phyloP scores from a whole-genome alignment of 2,329 filamentous ascomycete genomes.

The Nemania diffusa region DNA sequence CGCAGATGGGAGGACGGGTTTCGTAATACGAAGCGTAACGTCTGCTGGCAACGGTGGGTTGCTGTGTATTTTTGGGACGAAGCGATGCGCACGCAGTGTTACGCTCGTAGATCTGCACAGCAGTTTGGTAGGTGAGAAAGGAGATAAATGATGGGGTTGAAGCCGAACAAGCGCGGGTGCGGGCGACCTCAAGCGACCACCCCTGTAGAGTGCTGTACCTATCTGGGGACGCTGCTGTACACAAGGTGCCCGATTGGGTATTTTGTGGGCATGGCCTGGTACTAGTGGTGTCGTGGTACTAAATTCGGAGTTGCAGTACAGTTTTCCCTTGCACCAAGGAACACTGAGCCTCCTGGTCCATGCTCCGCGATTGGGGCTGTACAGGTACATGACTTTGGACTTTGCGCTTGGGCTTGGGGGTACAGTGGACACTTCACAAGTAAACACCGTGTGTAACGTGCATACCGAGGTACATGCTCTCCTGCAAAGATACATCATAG shows the following conservation, averaged over 20 bases:
- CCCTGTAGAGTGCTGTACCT: slow-evolving; percentile 22
- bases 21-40: slow-evolving; percentile 32
- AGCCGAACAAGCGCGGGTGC: slow-evolving; percentile 32
- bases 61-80: slow-evolving; percentile 35
- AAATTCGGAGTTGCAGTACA: slow-evolving; percentile 26
- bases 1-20: slow-evolving; percentile 23
- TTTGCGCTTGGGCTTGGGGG: not conserved
- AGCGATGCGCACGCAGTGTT: slow-evolving; percentile 38
- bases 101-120: slow-evolving; percentile 35
- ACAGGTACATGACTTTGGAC: no score
- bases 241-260: slow-evolving; percentile 4
- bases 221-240: slow-evolving; percentile 6
- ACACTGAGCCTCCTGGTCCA: slow-evolving; percentile 10
- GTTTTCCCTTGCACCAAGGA: slow-evolving; percentile 1
- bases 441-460: not conserved
- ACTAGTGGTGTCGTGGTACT: slow-evolving; percentile 18
- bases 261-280: slow-evolving; percentile 19
- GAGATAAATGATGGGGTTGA: slow-evolving; percentile 36
- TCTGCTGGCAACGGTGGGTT: slow-evolving; percentile 22
- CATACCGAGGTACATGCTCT: not conserved
- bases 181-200: slow-evolving; percentile 29
- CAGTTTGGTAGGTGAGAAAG: slow-evolving; percentile 29
- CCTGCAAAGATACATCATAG: not conserved
- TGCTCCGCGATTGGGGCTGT: slow-evolving; percentile 10
- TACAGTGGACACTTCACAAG: not conserved